Evolutionary conservation across 2,329 filamentous ascomycete genomes (phyloP).

Genomic region (Chalaropsis ovoidea): DNA sequence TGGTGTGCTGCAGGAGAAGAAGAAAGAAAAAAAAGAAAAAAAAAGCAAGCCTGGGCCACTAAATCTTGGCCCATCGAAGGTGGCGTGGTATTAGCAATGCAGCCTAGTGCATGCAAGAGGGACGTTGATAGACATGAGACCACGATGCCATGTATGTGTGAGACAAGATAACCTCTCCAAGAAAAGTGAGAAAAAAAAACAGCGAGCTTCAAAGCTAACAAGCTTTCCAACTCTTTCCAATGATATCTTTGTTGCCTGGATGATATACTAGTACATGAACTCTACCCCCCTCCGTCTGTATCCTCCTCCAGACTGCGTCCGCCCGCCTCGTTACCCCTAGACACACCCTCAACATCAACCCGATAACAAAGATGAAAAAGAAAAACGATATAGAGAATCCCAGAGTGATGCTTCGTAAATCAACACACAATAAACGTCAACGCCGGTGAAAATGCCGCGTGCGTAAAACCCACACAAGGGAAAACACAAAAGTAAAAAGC

Average conservation of each 20-base stretch:
- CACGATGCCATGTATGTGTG: background rate
- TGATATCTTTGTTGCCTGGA: constrained; percentile 8
- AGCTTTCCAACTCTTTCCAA: background rate
- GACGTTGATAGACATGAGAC: no score
- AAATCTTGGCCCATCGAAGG: background rate
- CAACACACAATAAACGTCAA: constrained; percentile 1
- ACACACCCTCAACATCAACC: background rate
- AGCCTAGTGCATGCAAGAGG: background rate
- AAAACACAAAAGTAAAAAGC: constrained; percentile 6
- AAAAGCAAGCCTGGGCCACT: background rate
- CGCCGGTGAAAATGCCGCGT: constrained; percentile 8
- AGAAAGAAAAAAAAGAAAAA: no score
- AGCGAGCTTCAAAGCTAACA: background rate
- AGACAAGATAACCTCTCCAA: background rate
- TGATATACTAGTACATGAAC: constrained; percentile 6
- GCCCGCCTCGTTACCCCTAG: background rate
- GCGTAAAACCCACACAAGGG: background rate
- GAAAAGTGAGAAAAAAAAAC: background rate
- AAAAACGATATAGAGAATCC: constrained; percentile 1
- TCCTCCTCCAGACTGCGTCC: no score
- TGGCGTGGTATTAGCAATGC: background rate
- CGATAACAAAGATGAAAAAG: background rate
- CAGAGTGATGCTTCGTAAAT: background rate
- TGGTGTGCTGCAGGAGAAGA: no score
- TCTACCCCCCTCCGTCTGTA: background rate